Base-by-base conservation (phyloP, 2,329 filamentous ascomycete genomes). In the Penicillium fuscoglaucum region DNA sequence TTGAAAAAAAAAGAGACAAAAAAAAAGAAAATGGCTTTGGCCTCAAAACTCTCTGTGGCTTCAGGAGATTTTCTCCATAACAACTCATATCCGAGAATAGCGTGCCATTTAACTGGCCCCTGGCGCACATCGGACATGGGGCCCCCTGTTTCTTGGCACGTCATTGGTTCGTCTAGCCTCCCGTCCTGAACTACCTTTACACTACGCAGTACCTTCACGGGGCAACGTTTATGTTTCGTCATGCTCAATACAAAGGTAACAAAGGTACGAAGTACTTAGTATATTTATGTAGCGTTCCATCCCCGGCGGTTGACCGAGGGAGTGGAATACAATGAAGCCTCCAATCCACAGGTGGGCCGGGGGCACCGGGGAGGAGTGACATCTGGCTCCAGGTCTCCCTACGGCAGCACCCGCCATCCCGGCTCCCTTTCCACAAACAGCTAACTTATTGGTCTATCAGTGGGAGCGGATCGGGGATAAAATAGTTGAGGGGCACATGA, bases 401-500 rank as follows among this genome's bases (percentile, higher is more conserved):
- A 54, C 60, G 57, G 55, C 52, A 50, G 58, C 52, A 62, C 55
- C 60, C 62, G 58, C 58, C n/a, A 37, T 37, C 50, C 59, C 52
- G 61, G 49, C 41, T 58, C 46, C 44, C 37, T 55, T 60, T 51
- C 61, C 54, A 55, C 17, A 62, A 52, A 21, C 9, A 55, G 57
- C 40, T 48, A 58, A 44, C 15, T 28, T 40, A n/a, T n/a, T n/a
- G 24, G 33, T 37, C 43, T 37, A 58, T 52, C 45, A 43, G 31
- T 41, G 40, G 31, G 19, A 43, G 52, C 17, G 33, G 52, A 59
- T 51, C 31, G 24, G 41, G 19, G 19, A 12, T 3, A 7, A 33
- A 24, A 12, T 13, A 6, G 15, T 48, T 12, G 46, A 48, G 13
- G 45, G 19, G 31, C 21, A 37, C 19, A 19, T 15, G 4, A 17